Base-by-base conservation (phyloP, 2,329 filamentous ascomycete genomes). In the Huntiella moniliformis region DNA sequence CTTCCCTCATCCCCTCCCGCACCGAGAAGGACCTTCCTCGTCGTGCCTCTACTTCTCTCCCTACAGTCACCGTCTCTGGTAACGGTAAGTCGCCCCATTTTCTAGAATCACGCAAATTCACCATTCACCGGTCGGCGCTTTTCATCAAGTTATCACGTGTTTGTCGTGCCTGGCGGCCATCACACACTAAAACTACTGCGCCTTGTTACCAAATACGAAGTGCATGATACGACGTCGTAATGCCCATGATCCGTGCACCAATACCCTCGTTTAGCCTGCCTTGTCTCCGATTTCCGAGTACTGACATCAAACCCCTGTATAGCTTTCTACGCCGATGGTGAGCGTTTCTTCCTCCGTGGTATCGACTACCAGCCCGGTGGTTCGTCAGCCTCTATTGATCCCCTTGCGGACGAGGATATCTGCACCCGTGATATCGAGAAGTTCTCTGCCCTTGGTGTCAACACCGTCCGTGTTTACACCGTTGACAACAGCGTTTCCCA, bases 401-500 rank as follows among this genome's bases (percentile, higher is more conserved):
- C 86, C 50, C 78, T 94, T 45, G 77, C 82, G 51, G 78, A 92
- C 55, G 58, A 66, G 17, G 62, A 62, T 3, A 64, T 70, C 56
- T 94, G 87, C 73, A 71, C 74, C 60, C 80, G 86, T 53, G 85
- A 93, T 58, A 80, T 94, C 54, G 63, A 66, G 44, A 69, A 84
- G 59, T 93, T 94, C 75, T 74, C 83, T 67, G 73, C 85, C 53
- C 70, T 95, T 43, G 85, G 86, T 42, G 67, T 94, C 64, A 95
- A 95, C 70, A 86, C 85, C 18, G 70, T 95, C 58, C 86, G 87
- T 62, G 82, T 94, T 51, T 95, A 94, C 71, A 85, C 81, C 12
- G 78, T 92, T 54, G 87, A 95, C 68, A 94, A 94, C 71, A 78
- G 77, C 43, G 66, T 69, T 54, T 64, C 79, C 61, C 87, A 95